Conservation (phyloP, 164 flowering plant genomes). For the Vitis amurensis region DNA sequence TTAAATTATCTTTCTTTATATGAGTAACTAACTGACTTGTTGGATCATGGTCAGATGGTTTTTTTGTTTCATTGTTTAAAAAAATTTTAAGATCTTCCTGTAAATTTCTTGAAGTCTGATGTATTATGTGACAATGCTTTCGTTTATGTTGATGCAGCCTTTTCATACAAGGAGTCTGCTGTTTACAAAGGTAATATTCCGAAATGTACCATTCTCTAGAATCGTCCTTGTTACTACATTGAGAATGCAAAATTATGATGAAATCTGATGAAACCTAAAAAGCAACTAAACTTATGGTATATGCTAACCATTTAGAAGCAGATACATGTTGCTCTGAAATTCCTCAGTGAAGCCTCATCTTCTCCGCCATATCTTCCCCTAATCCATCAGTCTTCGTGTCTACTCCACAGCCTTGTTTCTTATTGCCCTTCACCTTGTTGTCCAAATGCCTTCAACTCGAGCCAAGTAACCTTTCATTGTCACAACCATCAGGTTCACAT, state of each 20-base stretch:
- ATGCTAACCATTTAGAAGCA: not conserved
- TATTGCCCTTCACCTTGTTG: too few relatives aligned
- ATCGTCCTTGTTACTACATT: not conserved
- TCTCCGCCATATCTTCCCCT: not conserved
- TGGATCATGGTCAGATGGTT: not conserved
- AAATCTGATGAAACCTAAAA: not conserved
- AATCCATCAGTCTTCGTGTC: not conserved
- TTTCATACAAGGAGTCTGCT: slow-evolving; percentile 74
- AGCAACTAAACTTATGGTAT: not conserved
- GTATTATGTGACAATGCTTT: not conserved
- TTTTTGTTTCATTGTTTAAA: too few relatives aligned
- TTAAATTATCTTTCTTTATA: not conserved
- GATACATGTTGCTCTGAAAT: not conserved
- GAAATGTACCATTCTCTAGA: not conserved
- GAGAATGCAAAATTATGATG: not conserved
- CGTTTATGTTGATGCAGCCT: slow-evolving; percentile 56
- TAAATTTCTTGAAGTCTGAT: not conserved
- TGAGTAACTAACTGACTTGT: not conserved
- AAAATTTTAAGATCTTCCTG: too few relatives aligned
- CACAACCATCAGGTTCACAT: too few relatives aligned
- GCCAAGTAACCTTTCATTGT: too few relatives aligned
- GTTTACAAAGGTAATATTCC: slow-evolving; percentile 67
- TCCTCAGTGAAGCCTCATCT: not conserved
- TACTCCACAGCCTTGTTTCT: too few relatives aligned
- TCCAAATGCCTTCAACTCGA: too few relatives aligned